Percentiles rank a stretch among this genome's conserved stretches.
phyloP scores from a whole-genome alignment of 208 protist species.

The Crithidia mellificae region DNA sequence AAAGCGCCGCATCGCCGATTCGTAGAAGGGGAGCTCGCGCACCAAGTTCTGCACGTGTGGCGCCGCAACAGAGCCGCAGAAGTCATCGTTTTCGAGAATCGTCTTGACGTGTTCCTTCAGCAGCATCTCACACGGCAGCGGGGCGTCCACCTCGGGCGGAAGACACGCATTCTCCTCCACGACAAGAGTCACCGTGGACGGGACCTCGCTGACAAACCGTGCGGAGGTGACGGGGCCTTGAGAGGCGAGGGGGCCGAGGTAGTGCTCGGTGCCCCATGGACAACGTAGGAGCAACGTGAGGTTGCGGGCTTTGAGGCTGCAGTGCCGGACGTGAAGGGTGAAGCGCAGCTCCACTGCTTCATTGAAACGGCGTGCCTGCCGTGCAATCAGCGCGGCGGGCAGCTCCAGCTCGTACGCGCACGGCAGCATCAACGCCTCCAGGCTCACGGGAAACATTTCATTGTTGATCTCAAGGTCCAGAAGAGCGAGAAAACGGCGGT shows the following conservation, averaged over 20 bases:
- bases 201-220: conserved; percentile 43
- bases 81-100: conserved; percentile 74
- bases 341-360: conserved; percentile 27
- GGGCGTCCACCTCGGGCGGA: conserved; percentile 20
- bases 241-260: conserved; percentile 36
- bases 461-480: conserved; percentile 25
- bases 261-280: conserved; percentile 43
- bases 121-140: conserved; percentile 60
- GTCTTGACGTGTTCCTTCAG: conserved; percentile 67
- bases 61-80: conserved; percentile 60
- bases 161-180: conserved; percentile 45
- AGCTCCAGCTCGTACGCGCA: conserved; percentile 28
- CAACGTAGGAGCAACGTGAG: conserved; percentile 24
- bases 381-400: not conserved
- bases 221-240: conserved; percentile 36
- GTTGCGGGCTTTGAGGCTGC: conserved; percentile 22
- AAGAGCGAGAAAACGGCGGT: conserved; percentile 13
- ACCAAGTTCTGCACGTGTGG: conserved; percentile 79
- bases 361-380: conserved; percentile 26
- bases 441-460: conserved; percentile 5
- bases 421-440: conserved; percentile 21
- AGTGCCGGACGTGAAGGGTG: conserved; percentile 11
- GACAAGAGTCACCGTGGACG: conserved; percentile 31
- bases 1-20: conserved; percentile 47
- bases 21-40: conserved; percentile 68